Evolutionary conservation across 257 asterid genomes (phyloP).

Genomic region (Craterostigma plantagineum): DNA sequence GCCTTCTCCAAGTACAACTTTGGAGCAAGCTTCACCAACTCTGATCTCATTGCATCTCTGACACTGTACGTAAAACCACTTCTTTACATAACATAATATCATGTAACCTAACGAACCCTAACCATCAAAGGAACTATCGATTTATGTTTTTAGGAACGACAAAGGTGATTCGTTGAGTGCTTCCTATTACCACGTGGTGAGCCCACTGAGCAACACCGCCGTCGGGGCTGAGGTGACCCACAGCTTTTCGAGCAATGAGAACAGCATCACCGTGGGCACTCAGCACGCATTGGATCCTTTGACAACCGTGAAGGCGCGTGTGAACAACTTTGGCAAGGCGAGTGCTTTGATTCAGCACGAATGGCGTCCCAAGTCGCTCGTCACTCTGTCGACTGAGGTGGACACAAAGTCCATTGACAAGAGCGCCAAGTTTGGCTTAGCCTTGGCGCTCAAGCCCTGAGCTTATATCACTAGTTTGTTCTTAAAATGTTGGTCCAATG

Average conservation of each 20-base stretch:
- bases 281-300: constrained; percentile 31
- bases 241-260: constrained; percentile 33
- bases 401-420: constrained; percentile 31
- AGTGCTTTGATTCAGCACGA: constrained; percentile 37
- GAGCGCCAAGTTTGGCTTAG: constrained; percentile 35
- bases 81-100: too few relatives aligned
- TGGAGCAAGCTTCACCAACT: constrained; percentile 26
- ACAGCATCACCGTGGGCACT: constrained; percentile 25
- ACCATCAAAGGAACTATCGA: too few relatives aligned
- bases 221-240: constrained; percentile 38
- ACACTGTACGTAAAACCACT: constrained; percentile 26
- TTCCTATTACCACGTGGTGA: constrained; percentile 31
- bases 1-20: constrained; percentile 24
- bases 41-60: constrained; percentile 28
- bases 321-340: constrained; percentile 34
- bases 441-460: constrained; percentile 34
- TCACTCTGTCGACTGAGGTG: constrained; percentile 32
- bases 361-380: constrained; percentile 35
- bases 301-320: constrained; percentile 24
- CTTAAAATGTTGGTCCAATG: too few relatives aligned
- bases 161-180: constrained; percentile 24
- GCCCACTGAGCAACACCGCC: constrained; percentile 24
- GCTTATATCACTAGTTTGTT: too few relatives aligned
- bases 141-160: constrained; percentile 16
- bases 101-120: too few relatives aligned